Conservation (phyloP, 371 early-diverging fungal species). For the Lichtheimia ornata region DNA sequence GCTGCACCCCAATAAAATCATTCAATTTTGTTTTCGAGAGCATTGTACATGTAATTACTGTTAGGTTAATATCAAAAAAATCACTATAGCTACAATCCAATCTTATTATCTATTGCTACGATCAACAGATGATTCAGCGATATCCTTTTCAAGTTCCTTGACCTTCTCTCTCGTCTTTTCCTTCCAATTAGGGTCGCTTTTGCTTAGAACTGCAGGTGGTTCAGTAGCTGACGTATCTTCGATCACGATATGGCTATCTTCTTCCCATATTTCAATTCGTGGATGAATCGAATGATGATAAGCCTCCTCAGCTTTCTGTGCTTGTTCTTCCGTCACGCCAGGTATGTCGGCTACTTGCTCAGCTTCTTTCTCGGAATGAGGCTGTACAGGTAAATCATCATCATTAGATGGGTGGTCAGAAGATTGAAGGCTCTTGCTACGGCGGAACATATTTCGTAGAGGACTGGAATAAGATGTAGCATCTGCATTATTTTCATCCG, state of each 20-base stretch:
- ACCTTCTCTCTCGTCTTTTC: slow-evolving; percentile 21
- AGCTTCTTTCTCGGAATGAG: slow-evolving; percentile 13
- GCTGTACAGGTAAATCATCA: neutral
- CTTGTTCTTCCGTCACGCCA: slow-evolving; percentile 1
- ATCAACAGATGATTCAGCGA: neutral
- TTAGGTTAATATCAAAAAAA: no score
- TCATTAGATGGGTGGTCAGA: slow-evolving; percentile 3
- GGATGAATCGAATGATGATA: slow-evolving; percentile 9
- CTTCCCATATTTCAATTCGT: slow-evolving; percentile 29
- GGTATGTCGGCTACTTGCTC: slow-evolving; percentile 13
- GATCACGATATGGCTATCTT: slow-evolving; percentile 17
- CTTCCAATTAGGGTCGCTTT: slow-evolving; percentile 30
- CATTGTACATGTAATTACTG: no score
- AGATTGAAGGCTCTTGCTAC: slow-evolving; percentile 6
- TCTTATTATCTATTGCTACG: no score
- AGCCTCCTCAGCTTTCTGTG: slow-evolving; percentile 4
- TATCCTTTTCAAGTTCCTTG: slow-evolving; percentile 6
- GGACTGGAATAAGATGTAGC: slow-evolving; percentile 9
- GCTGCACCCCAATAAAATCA: no score
- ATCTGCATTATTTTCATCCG: neutral
- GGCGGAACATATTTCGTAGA: slow-evolving; percentile 35
- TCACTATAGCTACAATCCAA: no score
- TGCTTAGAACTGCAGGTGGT: slow-evolving; percentile 21
- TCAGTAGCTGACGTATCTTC: slow-evolving; percentile 15
- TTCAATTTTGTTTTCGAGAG: no score